Evolutionary conservation across 306 rosid species (phyloP), one percentile per base, ranked within the genome.

Genomic region (Myrica gale): DNA sequence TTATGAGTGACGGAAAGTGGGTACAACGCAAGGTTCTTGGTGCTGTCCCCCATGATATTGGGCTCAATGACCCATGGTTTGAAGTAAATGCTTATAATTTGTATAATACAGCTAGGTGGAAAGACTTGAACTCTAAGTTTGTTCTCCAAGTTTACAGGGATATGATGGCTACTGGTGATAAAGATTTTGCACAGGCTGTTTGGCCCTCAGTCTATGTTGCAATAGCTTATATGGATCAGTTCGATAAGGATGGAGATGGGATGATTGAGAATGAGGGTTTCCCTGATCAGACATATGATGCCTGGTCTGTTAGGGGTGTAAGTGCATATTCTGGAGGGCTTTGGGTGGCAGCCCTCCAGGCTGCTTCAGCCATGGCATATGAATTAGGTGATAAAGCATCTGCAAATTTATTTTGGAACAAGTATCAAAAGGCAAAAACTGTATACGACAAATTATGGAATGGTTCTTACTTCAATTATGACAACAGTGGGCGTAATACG

Each of bases 31-130:
- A 94, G 75, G 97, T 89, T 86, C 96, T 94, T 50, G 98, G 98
- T 74, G 94, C 98, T 71, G 97, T 94, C 80, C 98, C 98, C 65
- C 98, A 94, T 81, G 98, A 94, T 85, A 89, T 94, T 71, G 98
- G 98, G 80, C 50, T 86, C 68, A 78, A 84, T 77, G 97, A 94
- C 76, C 98, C 98, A 3, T 94, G 98, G 98, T 94, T 87, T 74
- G 96, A 94, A 89, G 87, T 94, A 74, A 94, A 94, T 84, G 93
- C 89, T 70, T 94, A 94, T 83, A 92, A 86, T 72, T 74, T 94
- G 63, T 84, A 82, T 73, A 80, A 94, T 75, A 89, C 98, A 0
- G 97, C 90, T 83, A 89, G 93, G 87, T 94, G 98, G 97, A 94
- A 94, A 86, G 98, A 94, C 87, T 90, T 94, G 89, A 94, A 94